phyloP scores from a whole-genome alignment of 306 rosid genomes.

The Psophocarpus tetragonolobus region DNA sequence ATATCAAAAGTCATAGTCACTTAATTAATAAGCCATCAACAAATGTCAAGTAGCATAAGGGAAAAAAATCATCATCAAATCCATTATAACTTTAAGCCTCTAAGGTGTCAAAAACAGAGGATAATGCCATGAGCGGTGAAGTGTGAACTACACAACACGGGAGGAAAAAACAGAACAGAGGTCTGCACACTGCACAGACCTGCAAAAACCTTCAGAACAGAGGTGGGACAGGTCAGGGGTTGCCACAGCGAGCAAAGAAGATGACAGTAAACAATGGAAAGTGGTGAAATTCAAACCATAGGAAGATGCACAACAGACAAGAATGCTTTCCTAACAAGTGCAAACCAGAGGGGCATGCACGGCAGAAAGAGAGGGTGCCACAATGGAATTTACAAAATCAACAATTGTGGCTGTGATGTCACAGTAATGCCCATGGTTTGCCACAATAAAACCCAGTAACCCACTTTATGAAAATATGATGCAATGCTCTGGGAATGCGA shows the following conservation, averaged over 20 bases:
- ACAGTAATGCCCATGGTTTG: neutral
- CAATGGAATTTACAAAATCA: neutral
- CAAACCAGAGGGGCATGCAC: neutral
- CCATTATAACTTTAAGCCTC: neutral
- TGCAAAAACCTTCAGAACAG: neutral
- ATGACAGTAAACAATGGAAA: neutral
- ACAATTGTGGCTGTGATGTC: neutral
- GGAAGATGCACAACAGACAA: neutral
- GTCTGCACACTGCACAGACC: neutral
- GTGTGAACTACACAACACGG: neutral
- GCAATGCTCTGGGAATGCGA: neutral
- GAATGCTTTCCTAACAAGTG: neutral
- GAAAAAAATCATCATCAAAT: neutral
- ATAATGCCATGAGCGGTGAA: neutral
- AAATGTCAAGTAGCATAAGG: neutral
- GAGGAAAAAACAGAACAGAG: neutral
- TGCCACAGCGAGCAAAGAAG: neutral
- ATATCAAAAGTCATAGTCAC: neutral
- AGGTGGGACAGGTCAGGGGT: neutral
- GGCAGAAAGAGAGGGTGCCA: neutral
- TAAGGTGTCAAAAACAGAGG: neutral
- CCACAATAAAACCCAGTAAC: neutral
- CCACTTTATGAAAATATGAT: neutral
- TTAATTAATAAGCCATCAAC: neutral
- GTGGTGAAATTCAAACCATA: neutral